Percentiles rank a stretch among this genome's conserved stretches.
Conservation (phyloP, 2,329 filamentous ascomycete species). For the Fusarium aywerte region DNA sequence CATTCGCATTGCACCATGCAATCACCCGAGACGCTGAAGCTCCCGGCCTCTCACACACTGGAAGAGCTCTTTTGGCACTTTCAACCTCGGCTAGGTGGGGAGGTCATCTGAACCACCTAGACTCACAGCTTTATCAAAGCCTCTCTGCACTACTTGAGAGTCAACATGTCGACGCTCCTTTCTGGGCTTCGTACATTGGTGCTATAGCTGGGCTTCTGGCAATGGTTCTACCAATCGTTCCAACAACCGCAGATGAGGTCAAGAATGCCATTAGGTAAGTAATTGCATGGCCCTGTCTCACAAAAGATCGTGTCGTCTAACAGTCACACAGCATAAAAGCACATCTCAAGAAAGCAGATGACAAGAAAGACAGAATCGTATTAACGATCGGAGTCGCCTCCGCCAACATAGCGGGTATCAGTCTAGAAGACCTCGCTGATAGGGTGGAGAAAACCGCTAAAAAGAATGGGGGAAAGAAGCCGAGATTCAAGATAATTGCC, state of each 20-base stretch:
- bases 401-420: slow-evolving; percentile 46
- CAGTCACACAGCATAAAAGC: slow-evolving; percentile 47
- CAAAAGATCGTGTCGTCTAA: slow-evolving; percentile 23
- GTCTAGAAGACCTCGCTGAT: slow-evolving; percentile 50
- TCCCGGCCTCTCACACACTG: slow-evolving; percentile 79
- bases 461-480: slow-evolving; percentile 47
- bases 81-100: slow-evolving; percentile 80
- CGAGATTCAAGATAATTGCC: slow-evolving; percentile 50
- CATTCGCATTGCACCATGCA: slow-evolving; percentile 77
- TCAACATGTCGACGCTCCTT: slow-evolving; percentile 54
- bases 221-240: slow-evolving; percentile 56
- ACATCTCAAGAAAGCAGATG: slow-evolving; percentile 44
- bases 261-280: slow-evolving; percentile 55
- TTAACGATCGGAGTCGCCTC: slow-evolving; percentile 52
- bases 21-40: slow-evolving; percentile 73
- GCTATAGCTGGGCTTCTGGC: slow-evolving; percentile 58
- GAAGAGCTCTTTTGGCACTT: slow-evolving; percentile 76
- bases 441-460: slow-evolving; percentile 51
- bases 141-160: slow-evolving; percentile 56
- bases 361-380: slow-evolving; percentile 53
- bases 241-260: slow-evolving; percentile 51
- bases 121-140: slow-evolving; percentile 56
- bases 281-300: neutral
- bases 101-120: slow-evolving; percentile 64
- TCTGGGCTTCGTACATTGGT: slow-evolving; percentile 66